Evolutionary conservation across 805 yeast species (phyloP).

Genomic region (Myxozyma neotropica): DNA sequence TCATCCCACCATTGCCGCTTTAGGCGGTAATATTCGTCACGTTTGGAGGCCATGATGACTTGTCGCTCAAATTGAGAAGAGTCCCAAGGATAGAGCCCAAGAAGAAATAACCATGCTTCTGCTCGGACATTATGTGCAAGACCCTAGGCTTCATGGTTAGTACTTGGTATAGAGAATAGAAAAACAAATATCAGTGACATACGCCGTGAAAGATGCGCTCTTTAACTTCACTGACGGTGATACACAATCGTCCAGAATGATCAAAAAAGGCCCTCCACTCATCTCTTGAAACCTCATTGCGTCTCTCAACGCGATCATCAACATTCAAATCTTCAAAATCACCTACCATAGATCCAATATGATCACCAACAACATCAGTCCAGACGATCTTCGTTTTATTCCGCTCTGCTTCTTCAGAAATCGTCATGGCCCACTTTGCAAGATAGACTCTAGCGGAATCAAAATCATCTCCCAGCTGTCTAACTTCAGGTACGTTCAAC

Average conservation of each 20-base stretch:
- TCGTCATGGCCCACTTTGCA: slow-evolving; percentile 96
- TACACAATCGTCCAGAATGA: slow-evolving; percentile 63
- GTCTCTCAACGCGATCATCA: slow-evolving; percentile 63
- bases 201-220: slow-evolving; percentile 82
- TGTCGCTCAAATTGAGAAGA: slow-evolving; percentile 69
- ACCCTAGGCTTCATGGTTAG: slow-evolving; percentile 51
- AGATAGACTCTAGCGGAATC: slow-evolving; percentile 89
- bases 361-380: slow-evolving; percentile 41
- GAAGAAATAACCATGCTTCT: slow-evolving; percentile 83
- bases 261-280: slow-evolving; percentile 92
- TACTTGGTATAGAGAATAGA: no score
- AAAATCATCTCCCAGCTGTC: slow-evolving; percentile 80
- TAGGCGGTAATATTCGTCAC: slow-evolving; percentile 58
- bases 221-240: slow-evolving; percentile 78
- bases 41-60: slow-evolving; percentile 57
- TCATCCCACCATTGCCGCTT: slow-evolving; percentile 75
- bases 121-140: slow-evolving; percentile 59
- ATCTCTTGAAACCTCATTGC: slow-evolving; percentile 62
- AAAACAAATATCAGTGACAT: no score
- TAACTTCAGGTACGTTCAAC: slow-evolving; percentile 77
- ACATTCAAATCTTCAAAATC: slow-evolving; percentile 50
- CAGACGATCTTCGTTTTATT: slow-evolving; percentile 46
- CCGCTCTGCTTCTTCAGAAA: slow-evolving; percentile 85
- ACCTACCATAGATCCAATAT: slow-evolving; percentile 41
- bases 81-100: slow-evolving; percentile 89